These are phyloP conservation scores for Candida golubevii DNA, from an alignment of 805 yeast species.

Conservation along the genomic window DNA sequence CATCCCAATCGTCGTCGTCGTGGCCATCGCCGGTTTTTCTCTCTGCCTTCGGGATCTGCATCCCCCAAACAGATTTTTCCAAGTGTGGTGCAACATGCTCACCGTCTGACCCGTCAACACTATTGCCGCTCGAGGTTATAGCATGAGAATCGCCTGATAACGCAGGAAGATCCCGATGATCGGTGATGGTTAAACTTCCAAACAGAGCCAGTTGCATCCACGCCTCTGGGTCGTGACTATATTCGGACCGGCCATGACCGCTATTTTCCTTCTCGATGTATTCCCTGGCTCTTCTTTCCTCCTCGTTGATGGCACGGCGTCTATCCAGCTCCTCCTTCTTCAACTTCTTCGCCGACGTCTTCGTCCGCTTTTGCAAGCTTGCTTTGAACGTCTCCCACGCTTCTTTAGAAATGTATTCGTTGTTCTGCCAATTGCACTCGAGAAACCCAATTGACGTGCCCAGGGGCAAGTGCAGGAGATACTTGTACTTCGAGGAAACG, in stretches of 20 bases:
- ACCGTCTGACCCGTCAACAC: conserved; percentile 8
- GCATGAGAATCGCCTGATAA: conserved; percentile 16
- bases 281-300: conserved; percentile 54
- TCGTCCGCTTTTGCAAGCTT: conserved; percentile 56
- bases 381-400: conserved; percentile 45
- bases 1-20: conserved; percentile 45
- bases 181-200: conserved; percentile 36
- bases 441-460: conserved; percentile 82
- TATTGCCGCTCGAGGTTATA: conserved; percentile 4
- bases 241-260: conserved; percentile 15
- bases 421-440: conserved; percentile 74
- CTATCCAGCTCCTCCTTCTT: conserved; percentile 59
- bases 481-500: conserved; percentile 59
- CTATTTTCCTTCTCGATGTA: conserved; percentile 59
- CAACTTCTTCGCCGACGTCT: conserved; percentile 44
- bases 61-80: conserved; percentile 69
- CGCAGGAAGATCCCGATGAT: conserved; percentile 34
- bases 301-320: conserved; percentile 49
- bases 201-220: conserved; percentile 19
- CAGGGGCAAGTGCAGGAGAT: conserved; percentile 73
- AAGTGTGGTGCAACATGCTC: not conserved
- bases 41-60: conserved; percentile 46
- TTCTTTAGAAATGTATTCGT: conserved; percentile 28
- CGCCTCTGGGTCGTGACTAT: conserved; percentile 12
- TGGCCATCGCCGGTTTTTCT: conserved; percentile 23